Conservation (phyloP, 257 asterid species). For the Salvia hispanica region DNA sequence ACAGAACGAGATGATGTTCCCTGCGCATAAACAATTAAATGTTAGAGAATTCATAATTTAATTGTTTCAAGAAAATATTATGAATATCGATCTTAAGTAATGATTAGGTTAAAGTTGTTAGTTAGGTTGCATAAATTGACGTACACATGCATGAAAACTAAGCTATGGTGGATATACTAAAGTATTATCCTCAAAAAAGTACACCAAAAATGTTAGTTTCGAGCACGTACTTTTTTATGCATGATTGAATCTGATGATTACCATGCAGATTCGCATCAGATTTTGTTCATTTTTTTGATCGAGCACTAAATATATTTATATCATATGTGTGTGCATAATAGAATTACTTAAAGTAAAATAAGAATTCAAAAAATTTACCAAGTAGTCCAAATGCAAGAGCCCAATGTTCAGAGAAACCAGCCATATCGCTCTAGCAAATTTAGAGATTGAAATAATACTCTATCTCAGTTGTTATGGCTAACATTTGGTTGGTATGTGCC, state of each 20-base stretch:
- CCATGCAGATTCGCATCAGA: slow-evolving; percentile 3
- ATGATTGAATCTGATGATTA: neutral
- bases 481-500: slow-evolving; percentile 24
- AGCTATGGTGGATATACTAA: neutral
- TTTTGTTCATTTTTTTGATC: neutral
- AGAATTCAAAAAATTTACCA: slow-evolving; percentile 37
- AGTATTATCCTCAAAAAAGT: neutral
- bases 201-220: neutral
- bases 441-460: slow-evolving; percentile 12
- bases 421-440: slow-evolving; percentile 38
- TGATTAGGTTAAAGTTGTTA: neutral
- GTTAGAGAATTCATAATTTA: no score
- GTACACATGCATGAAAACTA: neutral
- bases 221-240: neutral
- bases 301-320: no score
- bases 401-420: slow-evolving; percentile 48
- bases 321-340: no score
- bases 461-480: slow-evolving; percentile 18
- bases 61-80: neutral
- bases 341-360: neutral
- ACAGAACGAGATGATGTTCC: slow-evolving; percentile 60
- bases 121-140: neutral
- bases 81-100: neutral
- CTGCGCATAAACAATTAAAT: slow-evolving; percentile 36
- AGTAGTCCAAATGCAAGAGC: slow-evolving; percentile 66